Conservation (phyloP, 148 eudicot species). For the Cornus controversa region DNA sequence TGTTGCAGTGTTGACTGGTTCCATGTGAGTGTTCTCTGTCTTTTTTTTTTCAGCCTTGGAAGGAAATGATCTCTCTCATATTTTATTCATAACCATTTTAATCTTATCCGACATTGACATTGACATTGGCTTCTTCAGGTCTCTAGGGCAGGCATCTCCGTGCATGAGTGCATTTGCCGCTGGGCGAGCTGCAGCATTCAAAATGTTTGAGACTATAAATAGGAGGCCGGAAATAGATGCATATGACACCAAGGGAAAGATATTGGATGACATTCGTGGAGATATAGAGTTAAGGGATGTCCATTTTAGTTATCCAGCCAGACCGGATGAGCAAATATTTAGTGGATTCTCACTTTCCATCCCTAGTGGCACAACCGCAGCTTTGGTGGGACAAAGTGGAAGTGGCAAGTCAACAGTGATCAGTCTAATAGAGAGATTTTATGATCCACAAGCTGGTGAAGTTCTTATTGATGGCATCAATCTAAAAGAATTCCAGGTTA, state of each 20-base stretch:
- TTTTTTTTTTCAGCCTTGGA: not conserved
- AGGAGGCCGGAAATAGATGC: slow-evolving; percentile 65
- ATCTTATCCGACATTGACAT: too few relatives aligned
- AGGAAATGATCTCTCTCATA: not conserved
- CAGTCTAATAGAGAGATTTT: slow-evolving; percentile 68
- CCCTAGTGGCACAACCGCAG: slow-evolving; percentile 59
- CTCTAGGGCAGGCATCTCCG: slow-evolving; percentile 63
- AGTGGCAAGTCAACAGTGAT: slow-evolving; percentile 75
- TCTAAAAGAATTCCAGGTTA: slow-evolving; percentile 58
- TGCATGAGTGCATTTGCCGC: slow-evolving; percentile 57
- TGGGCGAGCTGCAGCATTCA: slow-evolving; percentile 69
- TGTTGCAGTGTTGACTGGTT: slow-evolving; percentile 53
- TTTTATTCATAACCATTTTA: not conserved
- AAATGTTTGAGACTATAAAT: slow-evolving; percentile 69
- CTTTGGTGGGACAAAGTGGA: slow-evolving; percentile 76
- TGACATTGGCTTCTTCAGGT: slow-evolving; percentile 26
- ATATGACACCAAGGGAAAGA: slow-evolving; percentile 51
- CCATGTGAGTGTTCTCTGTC: slow-evolving; percentile 39
- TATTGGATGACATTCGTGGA: slow-evolving; percentile 57
- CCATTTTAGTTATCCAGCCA: slow-evolving; percentile 61
- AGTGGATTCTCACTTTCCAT: slow-evolving; percentile 50
- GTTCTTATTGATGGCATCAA: slow-evolving; percentile 65
- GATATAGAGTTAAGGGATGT: slow-evolving; percentile 54
- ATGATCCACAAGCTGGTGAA: slow-evolving; percentile 65
- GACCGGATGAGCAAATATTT: slow-evolving; percentile 57